These are phyloP conservation scores for Paramecium sonneborni DNA, from an alignment of 73 alveolate species.

Conservation along the genomic window DNA sequence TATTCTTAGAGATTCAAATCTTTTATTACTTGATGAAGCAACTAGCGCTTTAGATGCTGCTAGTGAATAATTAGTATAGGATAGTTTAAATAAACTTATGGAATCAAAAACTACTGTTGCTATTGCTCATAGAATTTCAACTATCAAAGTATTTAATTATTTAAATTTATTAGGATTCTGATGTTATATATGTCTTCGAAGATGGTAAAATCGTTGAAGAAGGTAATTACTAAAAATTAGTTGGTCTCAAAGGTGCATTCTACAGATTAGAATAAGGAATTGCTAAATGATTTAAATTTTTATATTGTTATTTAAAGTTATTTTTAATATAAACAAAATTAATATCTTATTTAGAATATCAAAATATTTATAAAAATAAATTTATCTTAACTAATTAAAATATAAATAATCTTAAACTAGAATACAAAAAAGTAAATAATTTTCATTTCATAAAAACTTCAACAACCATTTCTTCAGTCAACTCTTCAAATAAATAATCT, in stretches of 20 bases:
- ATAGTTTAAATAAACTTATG: constrained; percentile 75
- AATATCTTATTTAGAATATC: too few species aligned
- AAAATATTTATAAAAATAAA: too few species aligned
- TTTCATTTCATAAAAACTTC: neutral
- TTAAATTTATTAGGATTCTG: constrained; percentile 66
- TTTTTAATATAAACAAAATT: too few species aligned
- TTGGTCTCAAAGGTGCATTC: neutral
- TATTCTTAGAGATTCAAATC: constrained; percentile 73
- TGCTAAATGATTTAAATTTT: constrained; percentile 8
- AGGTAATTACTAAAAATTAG: constrained; percentile 57
- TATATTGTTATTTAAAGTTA: neutral
- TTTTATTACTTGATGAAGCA: constrained; percentile 84
- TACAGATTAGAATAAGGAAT: constrained; percentile 49
- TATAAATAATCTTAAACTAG: neutral
- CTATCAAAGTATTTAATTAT: constrained; percentile 70
- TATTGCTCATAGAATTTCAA: constrained; percentile 80
- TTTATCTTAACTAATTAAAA: too few species aligned
- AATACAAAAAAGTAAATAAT: neutral
- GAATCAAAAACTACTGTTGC: constrained; percentile 73
- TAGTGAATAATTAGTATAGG: constrained; percentile 71
- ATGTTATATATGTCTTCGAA: constrained; percentile 47
- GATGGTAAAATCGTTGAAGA: constrained; percentile 75
- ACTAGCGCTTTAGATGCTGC: constrained; percentile 83
- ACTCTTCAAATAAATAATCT: constrained; percentile 56
- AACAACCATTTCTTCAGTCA: constrained; percentile 49